Base-by-base conservation (phyloP, 495 filamentous ascomycete species). In the Xylaria castorea region DNA sequence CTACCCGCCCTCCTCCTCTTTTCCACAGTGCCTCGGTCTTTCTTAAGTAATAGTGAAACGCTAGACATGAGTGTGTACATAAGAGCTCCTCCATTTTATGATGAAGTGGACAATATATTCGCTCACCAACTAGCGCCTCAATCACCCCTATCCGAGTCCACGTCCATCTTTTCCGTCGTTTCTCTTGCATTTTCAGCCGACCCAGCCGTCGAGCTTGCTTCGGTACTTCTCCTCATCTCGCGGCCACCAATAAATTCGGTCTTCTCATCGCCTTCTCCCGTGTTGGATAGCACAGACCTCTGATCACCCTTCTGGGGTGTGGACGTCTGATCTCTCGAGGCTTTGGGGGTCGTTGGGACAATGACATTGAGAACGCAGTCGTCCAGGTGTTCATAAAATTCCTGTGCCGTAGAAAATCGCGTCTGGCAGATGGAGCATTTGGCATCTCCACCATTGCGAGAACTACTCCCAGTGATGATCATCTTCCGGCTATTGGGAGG, bases 381-480 rank as follows among this genome's bases (percentile, higher is more conserved):
- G 78, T 99, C 96, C 74, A 99, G 81, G 86, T 99, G 96, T 84
- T 99, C 96, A 80, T 98, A 98, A 83, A 98, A 98, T 75, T 98
- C 95, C 80, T 99, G 96, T 34, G 96, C 94, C 68, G 92, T 97
- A 72, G 86, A 89, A 82, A 98, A 99, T 12, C 92, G 97, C 20
- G 87, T 89, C 20, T 93, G 91, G 82, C 96, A 99, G 71, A 96
- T 99, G n/a, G 94, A 97, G 80, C 96, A 99, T 82, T 92, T 97
- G 73, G 96, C 96, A 66, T 92, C 93, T 2, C 89, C 85, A 74
- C 92, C 91, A 68, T 84, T 82, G 61, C 87, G 82, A 76, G 89
- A 90, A 57, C 84, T 83, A 32, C 81, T 78, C 22, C 81, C 78
- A 63, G 87, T 89, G 5, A 91, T 87, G 73, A 88, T 90, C 87